Percentiles rank a stretch among this genome's conserved stretches.
These are phyloP conservation scores for Cryptosporidium sp. DNA, from an alignment of 169 alveolate species.

Conservation along the genomic window DNA sequence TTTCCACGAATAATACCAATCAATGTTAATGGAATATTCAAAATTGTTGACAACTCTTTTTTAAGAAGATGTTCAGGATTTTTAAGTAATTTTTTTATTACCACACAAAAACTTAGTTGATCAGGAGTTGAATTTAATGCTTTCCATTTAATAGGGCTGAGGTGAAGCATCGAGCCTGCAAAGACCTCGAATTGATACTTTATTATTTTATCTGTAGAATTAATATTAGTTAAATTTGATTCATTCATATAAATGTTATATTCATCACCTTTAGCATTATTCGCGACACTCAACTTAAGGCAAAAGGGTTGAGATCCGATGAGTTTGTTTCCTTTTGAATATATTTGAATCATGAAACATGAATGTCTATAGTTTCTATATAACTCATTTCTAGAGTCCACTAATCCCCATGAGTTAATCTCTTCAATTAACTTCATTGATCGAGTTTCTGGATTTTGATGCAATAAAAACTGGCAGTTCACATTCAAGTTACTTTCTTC, in stretches of 20 bases:
- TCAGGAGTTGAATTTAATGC: constrained; percentile 17
- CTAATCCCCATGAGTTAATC: not conserved
- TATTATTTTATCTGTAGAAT: not conserved
- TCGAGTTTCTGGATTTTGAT: not conserved
- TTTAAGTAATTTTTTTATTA: not conserved
- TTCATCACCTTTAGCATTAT: not conserved
- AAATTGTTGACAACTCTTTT: constrained; percentile 17
- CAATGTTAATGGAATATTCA: not conserved
- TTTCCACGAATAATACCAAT: not conserved
- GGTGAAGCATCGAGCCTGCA: constrained; percentile 45
- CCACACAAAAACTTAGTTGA: constrained; percentile 41
- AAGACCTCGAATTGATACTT: constrained; percentile 19
- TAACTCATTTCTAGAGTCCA: not conserved
- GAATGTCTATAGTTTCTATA: not conserved
- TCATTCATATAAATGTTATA: not conserved
- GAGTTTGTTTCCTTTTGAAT: not conserved
- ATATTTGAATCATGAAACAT: constrained; percentile 42
- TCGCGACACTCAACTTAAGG: not conserved
- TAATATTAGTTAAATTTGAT: not conserved
- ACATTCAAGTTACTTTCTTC: constrained; percentile 19
- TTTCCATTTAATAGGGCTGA: constrained; percentile 59
- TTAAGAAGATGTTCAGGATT: not conserved
- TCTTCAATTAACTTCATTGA: not conserved
- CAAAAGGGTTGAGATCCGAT: constrained; percentile 66
- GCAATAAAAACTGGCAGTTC: not conserved